Conservation (phyloP, 2,329 filamentous ascomycete species). For the Venturia carpophila region DNA sequence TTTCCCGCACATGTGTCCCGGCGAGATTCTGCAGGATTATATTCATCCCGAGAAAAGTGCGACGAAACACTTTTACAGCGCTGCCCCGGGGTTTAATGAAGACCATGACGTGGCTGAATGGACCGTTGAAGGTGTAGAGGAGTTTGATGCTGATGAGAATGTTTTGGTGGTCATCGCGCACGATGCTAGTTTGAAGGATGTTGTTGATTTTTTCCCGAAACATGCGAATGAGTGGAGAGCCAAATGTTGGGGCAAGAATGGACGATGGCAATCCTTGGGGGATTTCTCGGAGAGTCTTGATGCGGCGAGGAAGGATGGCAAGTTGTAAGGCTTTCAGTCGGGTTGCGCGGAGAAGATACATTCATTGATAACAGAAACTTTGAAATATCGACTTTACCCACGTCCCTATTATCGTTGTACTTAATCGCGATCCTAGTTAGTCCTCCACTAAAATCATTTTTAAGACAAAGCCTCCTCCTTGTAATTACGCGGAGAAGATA, state of each 20-base stretch:
- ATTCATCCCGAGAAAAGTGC: conserved; percentile 32
- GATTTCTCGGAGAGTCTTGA: conserved; percentile 41
- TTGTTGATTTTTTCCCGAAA: conserved; percentile 45
- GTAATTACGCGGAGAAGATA: no score
- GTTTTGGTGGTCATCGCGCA: conserved; percentile 43
- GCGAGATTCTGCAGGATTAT: conserved; percentile 31
- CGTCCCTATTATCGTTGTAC: no score
- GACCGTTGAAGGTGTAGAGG: conserved; percentile 40
- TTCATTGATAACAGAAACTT: neutral
- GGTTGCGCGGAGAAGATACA: neutral
- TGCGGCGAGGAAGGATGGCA: conserved; percentile 17
- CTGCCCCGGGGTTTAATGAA: conserved; percentile 28
- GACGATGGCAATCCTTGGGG: conserved; percentile 43
- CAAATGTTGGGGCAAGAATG: conserved; percentile 42
- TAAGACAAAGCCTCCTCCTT: no score
- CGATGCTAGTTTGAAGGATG: conserved; percentile 36
- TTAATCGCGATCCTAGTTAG: no score
- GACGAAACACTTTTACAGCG: conserved; percentile 31
- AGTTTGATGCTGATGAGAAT: conserved; percentile 39
- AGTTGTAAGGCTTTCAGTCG: neutral
- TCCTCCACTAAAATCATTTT: no score
- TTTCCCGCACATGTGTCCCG: conserved; percentile 31
- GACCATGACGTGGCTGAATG: conserved; percentile 29
- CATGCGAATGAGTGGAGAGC: conserved; percentile 40
- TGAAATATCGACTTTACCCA: no score